phyloP scores from a whole-genome alignment of 176 grass and related monocot species.

The Phragmites australis region DNA sequence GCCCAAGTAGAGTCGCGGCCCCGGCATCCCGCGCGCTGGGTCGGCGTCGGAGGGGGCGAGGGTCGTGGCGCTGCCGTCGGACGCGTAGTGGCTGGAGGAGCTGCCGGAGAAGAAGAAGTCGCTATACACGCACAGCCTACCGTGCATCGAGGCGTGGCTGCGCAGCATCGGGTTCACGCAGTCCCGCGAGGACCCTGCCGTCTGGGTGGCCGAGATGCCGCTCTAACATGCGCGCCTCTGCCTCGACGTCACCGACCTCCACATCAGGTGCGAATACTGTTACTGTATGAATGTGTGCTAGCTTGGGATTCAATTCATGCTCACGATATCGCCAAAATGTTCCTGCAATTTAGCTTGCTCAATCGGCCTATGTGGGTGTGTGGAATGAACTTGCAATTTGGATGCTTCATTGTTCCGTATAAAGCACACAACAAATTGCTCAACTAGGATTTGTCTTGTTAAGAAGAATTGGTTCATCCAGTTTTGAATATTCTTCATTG shows the following conservation, averaged over 20 bases:
- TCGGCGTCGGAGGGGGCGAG: slow-evolving; percentile 14
- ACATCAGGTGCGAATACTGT: slow-evolving; percentile 55
- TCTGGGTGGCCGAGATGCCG: slow-evolving; percentile 80
- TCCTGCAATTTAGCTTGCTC: neutral
- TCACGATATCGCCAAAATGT: neutral
- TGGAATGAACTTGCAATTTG: neutral
- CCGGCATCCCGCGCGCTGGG: neutral
- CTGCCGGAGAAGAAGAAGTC: slow-evolving; percentile 91
- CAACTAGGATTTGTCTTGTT: neutral
- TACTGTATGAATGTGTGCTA: neutral
- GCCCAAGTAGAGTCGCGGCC: neutral
- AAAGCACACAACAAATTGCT: neutral
- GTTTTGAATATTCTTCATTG: neutral
- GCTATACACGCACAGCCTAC: slow-evolving; percentile 88
- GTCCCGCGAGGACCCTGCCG: slow-evolving; percentile 64
- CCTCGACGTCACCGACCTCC: slow-evolving; percentile 79
- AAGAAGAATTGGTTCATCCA: neutral
- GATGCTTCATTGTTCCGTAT: neutral
- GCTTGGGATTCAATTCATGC: neutral
- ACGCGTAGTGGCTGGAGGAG: slow-evolving; percentile 75
- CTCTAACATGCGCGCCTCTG: slow-evolving; percentile 85
- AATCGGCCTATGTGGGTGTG: neutral
- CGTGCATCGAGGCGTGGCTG: slow-evolving; percentile 89
- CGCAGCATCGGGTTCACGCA: slow-evolving; percentile 70
- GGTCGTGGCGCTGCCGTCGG: slow-evolving; percentile 36